Evolutionary conservation across 257 asterid species (phyloP).

Genomic region (Nicotiana sylvestris): DNA sequence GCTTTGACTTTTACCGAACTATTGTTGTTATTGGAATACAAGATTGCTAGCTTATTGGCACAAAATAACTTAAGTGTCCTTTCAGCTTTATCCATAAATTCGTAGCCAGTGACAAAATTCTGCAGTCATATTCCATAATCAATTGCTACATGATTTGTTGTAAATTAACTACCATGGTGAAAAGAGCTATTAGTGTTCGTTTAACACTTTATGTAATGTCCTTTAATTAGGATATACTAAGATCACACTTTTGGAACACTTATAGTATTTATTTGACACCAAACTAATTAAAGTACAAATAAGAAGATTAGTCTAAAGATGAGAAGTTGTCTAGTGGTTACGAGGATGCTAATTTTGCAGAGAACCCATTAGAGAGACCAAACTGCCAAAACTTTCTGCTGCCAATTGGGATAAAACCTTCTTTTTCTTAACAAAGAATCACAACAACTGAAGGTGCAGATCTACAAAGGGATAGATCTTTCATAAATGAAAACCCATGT

Average conservation of each 20-base stretch:
- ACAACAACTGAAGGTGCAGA: background rate
- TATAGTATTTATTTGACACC: background rate
- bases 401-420: conserved; percentile 4
- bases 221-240: background rate
- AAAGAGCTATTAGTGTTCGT: too few relatives aligned
- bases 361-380: conserved; percentile 10
- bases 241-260: background rate
- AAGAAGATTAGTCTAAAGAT: background rate
- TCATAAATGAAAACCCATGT: background rate
- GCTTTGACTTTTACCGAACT: too few relatives aligned
- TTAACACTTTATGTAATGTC: too few relatives aligned
- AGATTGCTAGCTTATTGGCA: too few relatives aligned
- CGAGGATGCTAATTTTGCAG: background rate
- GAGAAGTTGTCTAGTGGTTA: background rate
- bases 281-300: background rate
- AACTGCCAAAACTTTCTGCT: conserved; percentile 8
- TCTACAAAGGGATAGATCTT: background rate
- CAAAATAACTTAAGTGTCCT: too few relatives aligned
- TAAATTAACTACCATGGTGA: too few relatives aligned
- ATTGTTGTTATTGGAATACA: too few relatives aligned
- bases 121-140: too few relatives aligned
- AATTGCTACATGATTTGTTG: too few relatives aligned
- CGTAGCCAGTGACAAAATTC: too few relatives aligned
- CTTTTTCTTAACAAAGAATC: background rate
- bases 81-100: too few relatives aligned